Base-by-base conservation (phyloP, 805 yeast species). In the Schizosaccharomyces octosporus region DNA sequence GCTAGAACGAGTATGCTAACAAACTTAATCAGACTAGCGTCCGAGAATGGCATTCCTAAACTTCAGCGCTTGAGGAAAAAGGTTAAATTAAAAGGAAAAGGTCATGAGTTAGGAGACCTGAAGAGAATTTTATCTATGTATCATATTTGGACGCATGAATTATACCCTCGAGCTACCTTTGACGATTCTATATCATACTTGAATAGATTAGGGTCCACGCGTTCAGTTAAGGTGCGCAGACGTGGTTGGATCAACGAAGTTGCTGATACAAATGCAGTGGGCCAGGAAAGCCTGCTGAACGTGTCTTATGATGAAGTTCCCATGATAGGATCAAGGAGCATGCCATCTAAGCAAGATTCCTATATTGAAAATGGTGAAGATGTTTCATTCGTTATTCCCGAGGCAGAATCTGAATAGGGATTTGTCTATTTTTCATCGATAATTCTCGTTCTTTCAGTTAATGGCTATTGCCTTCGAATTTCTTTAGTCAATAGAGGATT, bases 91-190 rank as follows among this genome's bases (percentile, higher is more conserved):
- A 36, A 57, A 36, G 60, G 60, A 57, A 57, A 57, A 31, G 42
- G 42, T 31, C 43, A 57, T 41, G 60, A 57, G 19, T n/a, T 27
- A 57, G 21, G 36, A 27, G 43, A 36, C 29, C 9, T 57, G 15
- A 57, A 36, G 19, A 39, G 27, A 36, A 15, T 57, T 15, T 41
- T 57, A 24, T 39, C 27, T 3, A 19, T 39, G 42, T 57, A 57
- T 36, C 60, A 57, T 19, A 9, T 57, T n/a, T 57, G 60, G 60
- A 36, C 60, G 9, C 60, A 57, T 13, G 60, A 57, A 19, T 21
- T 57, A 21, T 57, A 27, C 21, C 60, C 60, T 19, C 27, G 39
- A 36, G 60, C 60, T 15, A 36, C 27, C 3, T 57, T 57, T 19
- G 60, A 39, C 13, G 60, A 57, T 17, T 24, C 57, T 6, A 51